A percentile compares a stretch with the other conserved stretches of the same genome.
Conservation (phyloP, 257 asterid species). For the Euphrasia confusa region DNA sequence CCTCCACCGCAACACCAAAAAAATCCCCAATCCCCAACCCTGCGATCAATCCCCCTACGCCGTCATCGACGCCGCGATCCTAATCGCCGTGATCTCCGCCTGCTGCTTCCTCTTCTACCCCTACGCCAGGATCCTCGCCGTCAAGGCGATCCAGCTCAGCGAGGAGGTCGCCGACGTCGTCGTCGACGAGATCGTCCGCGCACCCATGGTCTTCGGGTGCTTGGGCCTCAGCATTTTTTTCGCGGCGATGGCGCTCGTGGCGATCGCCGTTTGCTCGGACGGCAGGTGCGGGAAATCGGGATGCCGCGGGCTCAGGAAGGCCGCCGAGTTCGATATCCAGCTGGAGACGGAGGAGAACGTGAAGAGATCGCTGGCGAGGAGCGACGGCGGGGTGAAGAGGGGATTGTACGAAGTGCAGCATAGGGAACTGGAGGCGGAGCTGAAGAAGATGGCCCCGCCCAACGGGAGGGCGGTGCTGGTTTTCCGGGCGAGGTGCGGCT, state of each 20-base stretch:
- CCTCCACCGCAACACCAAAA: constrained; percentile 34
- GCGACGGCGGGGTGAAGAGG: constrained; percentile 37
- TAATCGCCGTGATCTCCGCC: constrained; percentile 72
- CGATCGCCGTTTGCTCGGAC: constrained; percentile 46
- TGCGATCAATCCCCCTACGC: constrained; percentile 77
- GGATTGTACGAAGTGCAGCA: constrained; percentile 76
- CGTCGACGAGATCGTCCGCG: constrained; percentile 55
- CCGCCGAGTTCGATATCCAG: constrained; percentile 90
- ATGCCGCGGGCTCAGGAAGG: constrained; percentile 68
- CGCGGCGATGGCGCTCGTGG: constrained; percentile 53
- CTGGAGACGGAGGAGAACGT: constrained; percentile 75
- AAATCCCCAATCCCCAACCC: constrained; percentile 20
- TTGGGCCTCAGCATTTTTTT: constrained; percentile 71
- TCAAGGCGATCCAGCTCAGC: constrained; percentile 35
- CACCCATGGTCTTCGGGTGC: constrained; percentile 82
- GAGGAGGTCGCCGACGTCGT: constrained; percentile 45
- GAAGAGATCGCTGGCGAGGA: constrained; percentile 35
- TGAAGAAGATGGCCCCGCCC: constrained; percentile 90
- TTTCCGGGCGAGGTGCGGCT: constrained; percentile 88
- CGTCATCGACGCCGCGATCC: constrained; percentile 56
- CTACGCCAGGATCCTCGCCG: constrained; percentile 36
- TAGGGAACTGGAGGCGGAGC: constrained; percentile 84
- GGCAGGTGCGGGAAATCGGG: constrained; percentile 70
- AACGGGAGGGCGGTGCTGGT: constrained; percentile 90
- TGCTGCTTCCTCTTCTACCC: constrained; percentile 69